Evolutionary conservation across 2,329 filamentous ascomycete genomes (phyloP).

Genomic region (Parascedosporium putredinis): DNA sequence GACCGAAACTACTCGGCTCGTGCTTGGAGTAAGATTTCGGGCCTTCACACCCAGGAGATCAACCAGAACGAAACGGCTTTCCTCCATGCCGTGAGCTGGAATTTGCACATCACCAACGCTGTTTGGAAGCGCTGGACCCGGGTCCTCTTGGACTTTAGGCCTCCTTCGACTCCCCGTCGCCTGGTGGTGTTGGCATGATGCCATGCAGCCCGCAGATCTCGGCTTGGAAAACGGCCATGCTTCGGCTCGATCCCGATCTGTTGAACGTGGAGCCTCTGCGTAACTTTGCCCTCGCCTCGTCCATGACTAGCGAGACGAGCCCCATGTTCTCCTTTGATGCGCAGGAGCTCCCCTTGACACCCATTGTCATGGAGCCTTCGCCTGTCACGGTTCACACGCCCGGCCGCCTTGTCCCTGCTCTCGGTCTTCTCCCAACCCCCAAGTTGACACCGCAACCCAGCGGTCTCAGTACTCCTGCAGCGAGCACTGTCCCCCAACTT

Average conservation of each 20-base stretch:
- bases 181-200: conserved; percentile 23
- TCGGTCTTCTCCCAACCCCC: conserved; percentile 48
- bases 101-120: conserved; percentile 81
- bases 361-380: conserved; percentile 37
- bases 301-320: conserved; percentile 6
- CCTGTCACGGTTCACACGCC: conserved; percentile 31
- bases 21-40: conserved; percentile 98
- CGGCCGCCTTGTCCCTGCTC: conserved; percentile 38
- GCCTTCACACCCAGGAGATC: conserved; percentile 85
- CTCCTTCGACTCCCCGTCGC: conserved; percentile 50
- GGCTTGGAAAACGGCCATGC: conserved; percentile 46
- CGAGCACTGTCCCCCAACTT: conserved; percentile 40
- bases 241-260: conserved; percentile 44
- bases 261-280: conserved; percentile 46
- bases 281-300: neutral
- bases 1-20: conserved; percentile 96
- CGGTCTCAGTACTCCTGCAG: conserved; percentile 50
- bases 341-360: conserved; percentile 16
- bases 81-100: conserved; percentile 82
- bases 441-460: conserved; percentile 45
- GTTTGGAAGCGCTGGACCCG: conserved; percentile 91
- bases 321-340: conserved; percentile 4
- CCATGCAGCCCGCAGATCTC: conserved; percentile 3
- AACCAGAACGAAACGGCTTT: conserved; percentile 96
- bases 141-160: conserved; percentile 76